phyloP scores from a whole-genome alignment of 768 basidiomycete genomes.

The Russula emetica region DNA sequence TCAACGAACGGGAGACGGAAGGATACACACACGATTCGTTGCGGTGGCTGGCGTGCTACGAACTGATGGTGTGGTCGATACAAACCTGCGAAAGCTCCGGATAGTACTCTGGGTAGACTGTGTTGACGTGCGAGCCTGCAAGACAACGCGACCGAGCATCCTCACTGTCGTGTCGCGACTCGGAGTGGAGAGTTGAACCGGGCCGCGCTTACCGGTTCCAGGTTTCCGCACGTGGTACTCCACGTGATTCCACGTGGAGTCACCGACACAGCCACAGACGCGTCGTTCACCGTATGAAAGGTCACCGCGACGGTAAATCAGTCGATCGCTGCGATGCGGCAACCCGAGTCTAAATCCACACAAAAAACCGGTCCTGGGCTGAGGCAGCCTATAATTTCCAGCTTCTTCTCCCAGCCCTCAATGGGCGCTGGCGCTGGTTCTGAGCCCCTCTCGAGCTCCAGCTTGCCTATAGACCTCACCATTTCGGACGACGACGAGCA shows the following conservation, averaged over 20 bases:
- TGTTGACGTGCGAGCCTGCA: not conserved
- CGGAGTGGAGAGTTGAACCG: not conserved
- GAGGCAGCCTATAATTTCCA: constrained; percentile 26
- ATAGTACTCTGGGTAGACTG: not conserved
- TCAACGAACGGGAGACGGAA: constrained; percentile 4
- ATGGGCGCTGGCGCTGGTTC: not conserved
- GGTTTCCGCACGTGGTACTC: no score
- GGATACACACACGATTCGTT: constrained; percentile 54
- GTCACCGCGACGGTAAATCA: not conserved
- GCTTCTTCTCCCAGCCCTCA: constrained; percentile 20
- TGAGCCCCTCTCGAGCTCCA: constrained; percentile 6
- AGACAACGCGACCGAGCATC: not conserved
- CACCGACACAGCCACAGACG: not conserved
- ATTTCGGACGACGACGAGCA: constrained; percentile 23
- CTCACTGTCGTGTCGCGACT: not conserved
- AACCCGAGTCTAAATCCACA: not conserved
- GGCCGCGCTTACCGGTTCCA: not conserved
- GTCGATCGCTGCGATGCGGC: not conserved
- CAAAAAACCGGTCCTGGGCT: constrained; percentile 12
- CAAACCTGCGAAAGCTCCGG: not conserved
- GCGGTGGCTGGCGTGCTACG: constrained; percentile 51
- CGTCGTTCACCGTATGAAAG: not conserved
- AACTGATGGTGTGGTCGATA: constrained; percentile 8
- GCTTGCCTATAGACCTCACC: constrained; percentile 26
- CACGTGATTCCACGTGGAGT: constrained; percentile 10